Evolutionary conservation across 1,139 yeast genomes (phyloP), one percentile per base, ranked within the genome.

Genomic region (Yamadazyma mexicana): DNA sequence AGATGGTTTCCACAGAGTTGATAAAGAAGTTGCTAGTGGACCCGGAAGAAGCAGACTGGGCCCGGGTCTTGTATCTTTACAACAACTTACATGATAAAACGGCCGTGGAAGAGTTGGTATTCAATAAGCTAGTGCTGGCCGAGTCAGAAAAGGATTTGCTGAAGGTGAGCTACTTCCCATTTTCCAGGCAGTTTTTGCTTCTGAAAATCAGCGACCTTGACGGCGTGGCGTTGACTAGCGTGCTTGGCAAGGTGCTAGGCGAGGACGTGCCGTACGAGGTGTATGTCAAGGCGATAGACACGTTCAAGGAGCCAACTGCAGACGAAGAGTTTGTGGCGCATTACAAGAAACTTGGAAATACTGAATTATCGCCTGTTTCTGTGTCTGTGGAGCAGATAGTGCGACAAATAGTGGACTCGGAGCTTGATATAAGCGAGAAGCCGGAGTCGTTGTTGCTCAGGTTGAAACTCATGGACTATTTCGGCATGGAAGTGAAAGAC

Each of bases 401-500:
- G 9, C 34, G 37, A 1, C 52, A 52, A 40, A 51, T 69, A 3
- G 62, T 58, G 23, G 27, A 39, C 2, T 40, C 50, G 26, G 43
- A 51, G 3, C 40, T 69, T 4, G 76, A 69, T 43, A 30, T 48
- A 11, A 54, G 53, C 31, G 44, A 48, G 9, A 37, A 55, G 0
- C 59, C 64, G 0, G 61, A 55, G 30, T 56, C 69, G 2, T 45
- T 64, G 16, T 45, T 49, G 8, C 31, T 66, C 39, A 46, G 74
- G 27, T 45, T 62, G 27, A 54, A 56, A 34, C 31, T 66, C 2
- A 44, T 76, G 17, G 70, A 70, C 42, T 46, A 58, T 5, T 58
- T 61, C 35, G 81, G 80, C 1, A 58, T 69, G 45, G 50, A 62
- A 44, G 47, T 48, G n/a, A 49, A 56, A 40, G 56, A 66, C 39